phyloP scores from a whole-genome alignment of 441 rosid species.

The Lagerstroemia fauriei region DNA sequence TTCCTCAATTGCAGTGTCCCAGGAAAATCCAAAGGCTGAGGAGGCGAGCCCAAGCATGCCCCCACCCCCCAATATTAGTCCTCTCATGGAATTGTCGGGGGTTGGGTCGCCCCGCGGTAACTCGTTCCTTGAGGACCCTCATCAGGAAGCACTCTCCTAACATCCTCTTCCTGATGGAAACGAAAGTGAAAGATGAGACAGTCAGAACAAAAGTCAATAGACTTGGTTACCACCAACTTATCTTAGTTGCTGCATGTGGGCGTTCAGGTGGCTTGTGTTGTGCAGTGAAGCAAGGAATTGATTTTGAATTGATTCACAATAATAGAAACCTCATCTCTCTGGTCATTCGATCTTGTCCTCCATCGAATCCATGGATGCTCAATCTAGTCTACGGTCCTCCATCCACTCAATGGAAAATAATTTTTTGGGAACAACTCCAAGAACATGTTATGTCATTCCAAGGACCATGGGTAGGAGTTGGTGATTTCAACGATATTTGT shows the following conservation, averaged over 20 bases:
- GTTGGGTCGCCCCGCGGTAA: background rate
- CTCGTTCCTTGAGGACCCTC: background rate
- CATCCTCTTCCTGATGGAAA: background rate
- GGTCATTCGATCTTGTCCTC: background rate
- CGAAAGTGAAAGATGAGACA: background rate
- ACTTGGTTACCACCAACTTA: background rate
- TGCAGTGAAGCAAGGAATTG: background rate
- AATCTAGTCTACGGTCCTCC: background rate
- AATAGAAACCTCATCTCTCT: background rate
- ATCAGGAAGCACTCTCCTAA: background rate
- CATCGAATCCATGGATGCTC: background rate
- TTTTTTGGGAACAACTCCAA: background rate
- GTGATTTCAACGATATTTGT: background rate
- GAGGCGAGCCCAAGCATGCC: background rate
- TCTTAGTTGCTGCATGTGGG: background rate
- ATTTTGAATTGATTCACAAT: background rate
- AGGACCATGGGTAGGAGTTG: background rate
- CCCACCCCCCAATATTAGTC: background rate
- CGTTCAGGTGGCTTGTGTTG: background rate
- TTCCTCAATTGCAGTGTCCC: background rate
- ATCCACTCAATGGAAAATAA: no score
- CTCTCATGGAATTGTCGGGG: background rate
- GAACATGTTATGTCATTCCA: background rate
- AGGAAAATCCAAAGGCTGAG: background rate
- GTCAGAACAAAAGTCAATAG: background rate